Evolutionary conservation across 2,329 filamentous ascomycete genomes (phyloP).

Genomic region (Diaporthe sp.): DNA sequence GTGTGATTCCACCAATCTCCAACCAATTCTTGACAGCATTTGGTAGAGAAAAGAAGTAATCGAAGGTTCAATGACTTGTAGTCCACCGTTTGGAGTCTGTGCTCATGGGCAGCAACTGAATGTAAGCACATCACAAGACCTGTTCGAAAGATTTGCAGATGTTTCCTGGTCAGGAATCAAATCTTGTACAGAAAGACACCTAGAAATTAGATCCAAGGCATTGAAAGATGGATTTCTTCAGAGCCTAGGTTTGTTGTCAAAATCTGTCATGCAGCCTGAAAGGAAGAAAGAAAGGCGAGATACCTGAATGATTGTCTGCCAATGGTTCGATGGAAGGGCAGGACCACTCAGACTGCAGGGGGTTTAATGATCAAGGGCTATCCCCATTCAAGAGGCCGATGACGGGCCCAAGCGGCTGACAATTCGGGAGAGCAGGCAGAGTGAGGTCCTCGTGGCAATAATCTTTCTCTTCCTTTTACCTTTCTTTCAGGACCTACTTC

Average conservation of each 20-base stretch:
- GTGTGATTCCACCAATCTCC: too few species aligned
- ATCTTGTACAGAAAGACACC: background rate
- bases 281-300: background rate
- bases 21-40: background rate
- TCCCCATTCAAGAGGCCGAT: constrained; percentile 21
- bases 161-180: too few species aligned
- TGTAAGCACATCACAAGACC: background rate
- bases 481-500: background rate
- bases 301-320: background rate
- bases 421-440: background rate
- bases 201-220: background rate
- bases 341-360: background rate
- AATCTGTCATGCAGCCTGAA: background rate
- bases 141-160: background rate
- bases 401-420: constrained; percentile 21
- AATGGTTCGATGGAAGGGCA: background rate
- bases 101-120: background rate
- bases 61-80: background rate
- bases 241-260: background rate
- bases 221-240: background rate
- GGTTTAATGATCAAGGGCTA: background rate
- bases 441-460: background rate
- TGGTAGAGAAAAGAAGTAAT: background rate
- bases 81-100: background rate
- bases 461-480: background rate